A percentile compares a stretch with the other conserved stretches of the same genome.
phyloP scores from a whole-genome alignment of 2,329 filamentous ascomycete genomes.

The Xylariaceae sp. region DNA sequence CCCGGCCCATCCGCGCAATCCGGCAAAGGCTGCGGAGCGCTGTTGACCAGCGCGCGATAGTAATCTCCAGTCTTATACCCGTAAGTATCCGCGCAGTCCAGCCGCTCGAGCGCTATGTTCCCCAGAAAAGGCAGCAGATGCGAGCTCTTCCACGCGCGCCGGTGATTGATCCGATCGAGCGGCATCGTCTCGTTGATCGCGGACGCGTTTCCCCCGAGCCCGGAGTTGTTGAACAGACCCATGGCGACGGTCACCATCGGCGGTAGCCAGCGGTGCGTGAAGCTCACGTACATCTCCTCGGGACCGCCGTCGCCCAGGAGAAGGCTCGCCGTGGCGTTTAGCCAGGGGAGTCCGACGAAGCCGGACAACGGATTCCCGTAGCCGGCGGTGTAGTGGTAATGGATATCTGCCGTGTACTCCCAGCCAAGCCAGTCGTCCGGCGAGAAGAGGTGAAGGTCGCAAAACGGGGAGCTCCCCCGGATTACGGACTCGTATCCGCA shows the following conservation, averaged over 20 bases:
- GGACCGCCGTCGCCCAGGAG: constrained; percentile 39
- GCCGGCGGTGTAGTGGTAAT: constrained; percentile 62
- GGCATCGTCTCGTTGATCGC: constrained; percentile 62
- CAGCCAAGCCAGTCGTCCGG: constrained; percentile 63
- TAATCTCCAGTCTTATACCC: constrained; percentile 51
- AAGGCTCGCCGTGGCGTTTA: constrained; percentile 55
- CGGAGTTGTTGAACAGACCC: constrained; percentile 66
- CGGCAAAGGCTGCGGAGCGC: constrained; percentile 40
- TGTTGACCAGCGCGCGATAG: constrained; percentile 44
- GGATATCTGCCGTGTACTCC: constrained; percentile 61
- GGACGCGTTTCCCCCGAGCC: constrained; percentile 46
- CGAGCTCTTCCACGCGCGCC: constrained; percentile 60
- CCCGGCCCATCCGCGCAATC: constrained; percentile 43
- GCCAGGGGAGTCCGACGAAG: constrained; percentile 60
- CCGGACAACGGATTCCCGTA: constrained; percentile 58
- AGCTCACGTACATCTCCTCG: constrained; percentile 62
- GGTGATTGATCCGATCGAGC: constrained; percentile 56
- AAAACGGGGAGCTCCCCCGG: constrained; percentile 58
- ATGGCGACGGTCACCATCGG: constrained; percentile 63
- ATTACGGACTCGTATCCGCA: constrained; percentile 65
- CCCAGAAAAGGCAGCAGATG: constrained; percentile 61
- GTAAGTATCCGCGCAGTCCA: constrained; percentile 56
- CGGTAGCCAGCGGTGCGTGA: constrained; percentile 65
- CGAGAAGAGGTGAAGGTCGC: constrained; percentile 54
- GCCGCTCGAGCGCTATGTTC: constrained; percentile 62